These are phyloP conservation scores for Debaryomyces singareniensis DNA, from an alignment of 1,139 yeast species.

Conservation along the genomic window DNA sequence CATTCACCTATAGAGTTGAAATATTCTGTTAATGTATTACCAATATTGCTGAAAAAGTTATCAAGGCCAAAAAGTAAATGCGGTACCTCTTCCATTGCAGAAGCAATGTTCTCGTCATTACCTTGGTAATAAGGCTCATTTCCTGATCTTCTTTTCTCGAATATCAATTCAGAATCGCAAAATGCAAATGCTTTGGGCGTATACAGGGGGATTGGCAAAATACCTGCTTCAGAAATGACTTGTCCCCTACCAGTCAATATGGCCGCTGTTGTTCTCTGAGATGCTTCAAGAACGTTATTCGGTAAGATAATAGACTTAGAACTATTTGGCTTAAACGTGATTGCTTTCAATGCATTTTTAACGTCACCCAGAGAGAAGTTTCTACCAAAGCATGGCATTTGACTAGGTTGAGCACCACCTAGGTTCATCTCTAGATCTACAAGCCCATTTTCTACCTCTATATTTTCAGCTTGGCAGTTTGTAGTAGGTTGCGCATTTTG, in stretches of 20 bases:
- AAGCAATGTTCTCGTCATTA: constrained; percentile 11
- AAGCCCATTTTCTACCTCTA: background rate
- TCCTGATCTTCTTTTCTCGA: constrained; percentile 8
- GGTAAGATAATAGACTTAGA: constrained; percentile 16
- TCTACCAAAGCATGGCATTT: no score
- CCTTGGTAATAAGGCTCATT: constrained; percentile 5
- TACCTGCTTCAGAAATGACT: constrained; percentile 4
- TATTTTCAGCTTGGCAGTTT: background rate
- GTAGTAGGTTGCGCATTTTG: background rate
- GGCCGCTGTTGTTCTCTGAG: constrained; percentile 2
- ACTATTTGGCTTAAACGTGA: constrained; percentile 12
- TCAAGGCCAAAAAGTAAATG: constrained; percentile 14
- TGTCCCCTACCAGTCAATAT: constrained; percentile 1
- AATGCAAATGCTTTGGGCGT: constrained; percentile 24
- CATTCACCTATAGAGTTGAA: background rate
- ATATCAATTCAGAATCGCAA: constrained; percentile 15
- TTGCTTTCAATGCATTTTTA: constrained; percentile 2
- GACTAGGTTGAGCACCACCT: background rate
- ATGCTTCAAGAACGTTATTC: constrained; percentile 2
- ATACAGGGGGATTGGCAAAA: constrained; percentile 8
- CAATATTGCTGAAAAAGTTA: constrained; percentile 13
- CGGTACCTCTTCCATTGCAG: constrained; percentile 13
- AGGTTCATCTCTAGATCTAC: background rate
- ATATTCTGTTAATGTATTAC: constrained; percentile 1
- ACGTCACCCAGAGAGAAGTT: background rate